Conservation (phyloP, 2,329 filamentous ascomycete genomes). For the Aspergillus niger region DNA sequence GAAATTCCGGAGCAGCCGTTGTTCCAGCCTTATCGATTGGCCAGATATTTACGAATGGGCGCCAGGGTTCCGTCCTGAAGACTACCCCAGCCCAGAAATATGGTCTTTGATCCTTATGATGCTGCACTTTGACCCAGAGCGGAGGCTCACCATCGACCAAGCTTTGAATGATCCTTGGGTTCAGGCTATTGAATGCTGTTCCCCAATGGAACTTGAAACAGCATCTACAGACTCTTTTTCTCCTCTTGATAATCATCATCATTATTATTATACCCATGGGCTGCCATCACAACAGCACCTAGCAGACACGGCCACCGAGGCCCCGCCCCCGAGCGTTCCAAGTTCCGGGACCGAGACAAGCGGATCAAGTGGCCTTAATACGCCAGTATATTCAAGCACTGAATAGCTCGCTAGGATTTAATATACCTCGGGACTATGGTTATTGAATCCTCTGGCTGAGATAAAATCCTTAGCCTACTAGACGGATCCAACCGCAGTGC, state of each 20-base stretch:
- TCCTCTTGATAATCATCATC: neutral
- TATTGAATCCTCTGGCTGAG: no score
- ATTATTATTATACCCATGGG: neutral
- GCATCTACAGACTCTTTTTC: neutral
- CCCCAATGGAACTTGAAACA: slow-evolving; percentile 34
- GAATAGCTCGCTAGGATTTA: no score
- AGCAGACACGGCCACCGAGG: no score
- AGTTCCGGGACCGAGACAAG: no score
- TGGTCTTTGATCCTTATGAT: slow-evolving; percentile 67
- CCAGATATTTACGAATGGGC: neutral
- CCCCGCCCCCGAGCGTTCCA: no score
- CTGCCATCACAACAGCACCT: no score
- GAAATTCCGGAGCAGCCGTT: neutral
- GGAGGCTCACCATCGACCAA: slow-evolving; percentile 69
- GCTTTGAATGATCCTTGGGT: slow-evolving; percentile 72
- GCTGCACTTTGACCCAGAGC: slow-evolving; percentile 75
- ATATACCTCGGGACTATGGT: no score
- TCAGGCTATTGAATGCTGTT: slow-evolving; percentile 76
- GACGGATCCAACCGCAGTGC: no score
- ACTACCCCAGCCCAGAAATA: neutral
- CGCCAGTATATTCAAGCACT: no score
- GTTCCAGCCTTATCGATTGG: neutral
- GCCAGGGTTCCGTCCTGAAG: neutral
- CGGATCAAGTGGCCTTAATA: no score
- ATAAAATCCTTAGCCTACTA: no score